Evolutionary conservation across 192 early-diverging fungal genomes (phyloP), one percentile per base, ranked within the genome.

Genomic region (Coemansia interrupta): DNA sequence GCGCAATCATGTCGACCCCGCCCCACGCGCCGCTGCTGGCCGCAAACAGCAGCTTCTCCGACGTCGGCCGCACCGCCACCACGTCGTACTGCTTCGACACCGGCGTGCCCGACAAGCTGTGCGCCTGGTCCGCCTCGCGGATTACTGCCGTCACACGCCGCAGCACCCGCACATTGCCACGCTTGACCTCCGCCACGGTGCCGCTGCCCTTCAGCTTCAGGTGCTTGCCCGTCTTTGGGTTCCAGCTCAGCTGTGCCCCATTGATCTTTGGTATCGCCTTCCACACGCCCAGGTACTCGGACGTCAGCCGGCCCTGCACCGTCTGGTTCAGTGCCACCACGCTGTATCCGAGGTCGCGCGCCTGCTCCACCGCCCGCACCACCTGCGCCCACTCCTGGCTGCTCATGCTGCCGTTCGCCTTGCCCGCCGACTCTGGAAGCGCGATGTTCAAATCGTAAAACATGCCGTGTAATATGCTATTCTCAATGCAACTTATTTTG

Each of bases 391-490:
- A 78, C 39, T 78, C 69, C 18, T 64, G 56, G 28, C 52, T 55
- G 28, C 61, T 68, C 28, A 72, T 6, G 11, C 42, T 57, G 1
- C 64, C 69, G 38, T 58, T 58, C 15, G 65, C 44, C 50, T 52
- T 60, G 12, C 74, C 74, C 11, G 68, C 68, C 39, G 61, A 50
- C 6, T 71, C 74, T 2, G 74, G 74, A 51, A 78, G 59, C 45
- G 68, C 64, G 44, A 78, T 78, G 30, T 78, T 78, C n/a, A 78
- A 55, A 48, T 78, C 74, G 42, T 78, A 68, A 55, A 78, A 78
- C 74, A 78, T 78, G 12, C 14, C 18, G 50, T 17, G 20, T 18
- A 12, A 47, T 9, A 3, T 23, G 24, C 5, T 36, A 36, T 36
- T 36, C 32, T 8, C 32, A 36, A 36, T 36, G 32, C 10, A 8